These are phyloP conservation scores for Sphaerobolus stellatus DNA, from an alignment of 1,284 basidiomycete genomes.

Conservation along the genomic window DNA sequence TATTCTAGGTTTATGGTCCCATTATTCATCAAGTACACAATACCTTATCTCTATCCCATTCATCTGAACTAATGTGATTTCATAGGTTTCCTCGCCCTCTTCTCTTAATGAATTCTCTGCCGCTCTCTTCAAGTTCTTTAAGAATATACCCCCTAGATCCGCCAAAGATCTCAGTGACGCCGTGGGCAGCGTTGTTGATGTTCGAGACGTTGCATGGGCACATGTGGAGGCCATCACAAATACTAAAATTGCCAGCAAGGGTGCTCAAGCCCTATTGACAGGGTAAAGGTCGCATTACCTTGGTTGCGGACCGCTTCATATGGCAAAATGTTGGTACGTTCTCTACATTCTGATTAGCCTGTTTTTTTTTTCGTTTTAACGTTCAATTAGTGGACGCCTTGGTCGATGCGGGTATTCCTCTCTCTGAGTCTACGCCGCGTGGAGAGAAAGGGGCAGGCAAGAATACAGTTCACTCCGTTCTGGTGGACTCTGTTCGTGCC, in stretches of 20 bases:
- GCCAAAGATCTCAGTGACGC: not conserved
- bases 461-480: not conserved
- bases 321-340: not conserved
- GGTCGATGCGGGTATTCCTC: not conserved
- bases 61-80: too few relatives aligned
- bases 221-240: conserved; percentile 1
- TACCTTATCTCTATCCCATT: too few relatives aligned
- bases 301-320: not conserved
- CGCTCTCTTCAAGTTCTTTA: conserved; percentile 35
- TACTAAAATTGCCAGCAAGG: not conserved
- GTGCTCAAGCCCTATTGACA: not conserved
- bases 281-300: not conserved
- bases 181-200: conserved; percentile 8
- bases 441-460: not conserved
- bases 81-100: conserved; percentile 29
- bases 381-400: not conserved
- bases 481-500: not conserved
- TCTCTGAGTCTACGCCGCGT: not conserved
- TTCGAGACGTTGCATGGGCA: conserved; percentile 11
- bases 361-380: not conserved
- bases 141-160: conserved; percentile 34
- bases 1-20: conserved; percentile 8
- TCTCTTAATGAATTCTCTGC: conserved; percentile 53
- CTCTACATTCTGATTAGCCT: not conserved
- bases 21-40: not conserved